Evolutionary conservation across 805 yeast genomes (phyloP), one percentile per base, ranked within the genome.

Genomic region (Lachancea thermotolerans): DNA sequence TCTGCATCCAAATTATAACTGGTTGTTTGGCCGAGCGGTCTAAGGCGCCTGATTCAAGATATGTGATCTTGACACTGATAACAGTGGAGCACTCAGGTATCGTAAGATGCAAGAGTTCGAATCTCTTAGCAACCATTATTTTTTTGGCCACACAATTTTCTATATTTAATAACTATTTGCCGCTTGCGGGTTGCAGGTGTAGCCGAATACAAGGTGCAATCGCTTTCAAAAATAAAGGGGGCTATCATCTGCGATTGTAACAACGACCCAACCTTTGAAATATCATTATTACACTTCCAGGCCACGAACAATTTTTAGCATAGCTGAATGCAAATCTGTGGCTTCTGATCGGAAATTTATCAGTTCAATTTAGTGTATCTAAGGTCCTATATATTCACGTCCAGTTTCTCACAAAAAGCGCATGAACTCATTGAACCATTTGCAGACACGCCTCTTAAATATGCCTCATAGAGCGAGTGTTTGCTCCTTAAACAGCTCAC

Each of bases 11-110:
- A n/a, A n/a, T 21, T 7, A 21, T 7, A 21, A 21, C 5, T 11
- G 57, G 57, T 53, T 53, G 57, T 53, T 51, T 53, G 57, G 57
- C 57, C 57, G 57, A 53, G 57, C 57, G 57, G 56, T 54, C 54
- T 54, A 52, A 52, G 56, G 56, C 57, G 56, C 55, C 55, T 54
- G 57, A 52, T 52, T 52, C 55, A 52, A 53, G 55, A 48, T 21
- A n/a, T 42, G 49, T 4, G 7, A 4, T 21, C 54, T 50, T 44
- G 52, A 43, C 49, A 35, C 44, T 46, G 39, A 4, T 38, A 21
- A 44, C 42, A 41, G 49, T 45, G 53, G 56, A 52, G 48, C 37
- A 48, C 57, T 54, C 57, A 52, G 56, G 57, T 54, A 53, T 53
- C 57, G 57, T 50, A 53, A 53, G 57, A 53, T 53, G 57, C 57